phyloP scores from a whole-genome alignment of 2,329 filamentous ascomycete species.

The Penicillium sp. region DNA sequence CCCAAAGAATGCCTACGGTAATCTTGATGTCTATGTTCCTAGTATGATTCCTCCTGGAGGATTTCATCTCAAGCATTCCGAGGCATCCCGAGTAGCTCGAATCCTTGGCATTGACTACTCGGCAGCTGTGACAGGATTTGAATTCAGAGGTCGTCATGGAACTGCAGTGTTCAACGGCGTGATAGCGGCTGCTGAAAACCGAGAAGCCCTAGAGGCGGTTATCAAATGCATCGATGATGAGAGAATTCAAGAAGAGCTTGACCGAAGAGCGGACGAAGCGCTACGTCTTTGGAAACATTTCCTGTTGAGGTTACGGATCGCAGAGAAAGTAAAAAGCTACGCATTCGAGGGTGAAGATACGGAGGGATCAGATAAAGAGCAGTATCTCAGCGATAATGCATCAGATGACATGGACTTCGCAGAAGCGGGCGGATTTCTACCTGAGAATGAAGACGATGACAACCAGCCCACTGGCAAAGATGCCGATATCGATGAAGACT shows the following conservation, averaged over 20 bases:
- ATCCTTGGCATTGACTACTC: constrained; percentile 79
- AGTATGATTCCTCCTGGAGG: constrained; percentile 61
- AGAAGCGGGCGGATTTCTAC: constrained; percentile 27
- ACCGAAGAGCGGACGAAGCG: constrained; percentile 47
- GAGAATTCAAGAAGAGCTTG: constrained; percentile 59
- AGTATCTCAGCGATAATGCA: constrained; percentile 27
- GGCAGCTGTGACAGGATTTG: constrained; percentile 84
- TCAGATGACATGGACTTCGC: constrained; percentile 24
- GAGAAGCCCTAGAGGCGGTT: constrained; percentile 67
- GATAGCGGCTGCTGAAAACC: constrained; percentile 68
- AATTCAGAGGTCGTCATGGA: constrained; percentile 79
- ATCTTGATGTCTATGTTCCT: constrained; percentile 60
- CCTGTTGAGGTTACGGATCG: constrained; percentile 62
- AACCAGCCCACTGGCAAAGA: background rate
- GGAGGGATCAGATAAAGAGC: constrained; percentile 34
- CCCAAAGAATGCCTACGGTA: constrained; percentile 59
- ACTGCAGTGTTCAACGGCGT: constrained; percentile 77
- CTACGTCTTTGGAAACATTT: constrained; percentile 59
- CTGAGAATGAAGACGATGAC: constrained; percentile 16
- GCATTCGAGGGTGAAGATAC: constrained; percentile 33
- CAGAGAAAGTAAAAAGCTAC: constrained; percentile 66
- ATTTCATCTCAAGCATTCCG: constrained; percentile 52
- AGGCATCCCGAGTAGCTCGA: constrained; percentile 68
- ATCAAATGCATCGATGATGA: constrained; percentile 65
- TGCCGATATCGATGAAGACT: constrained; percentile 8